Conservation (phyloP, 2,329 filamentous ascomycete genomes). For the Beauveria australis region DNA sequence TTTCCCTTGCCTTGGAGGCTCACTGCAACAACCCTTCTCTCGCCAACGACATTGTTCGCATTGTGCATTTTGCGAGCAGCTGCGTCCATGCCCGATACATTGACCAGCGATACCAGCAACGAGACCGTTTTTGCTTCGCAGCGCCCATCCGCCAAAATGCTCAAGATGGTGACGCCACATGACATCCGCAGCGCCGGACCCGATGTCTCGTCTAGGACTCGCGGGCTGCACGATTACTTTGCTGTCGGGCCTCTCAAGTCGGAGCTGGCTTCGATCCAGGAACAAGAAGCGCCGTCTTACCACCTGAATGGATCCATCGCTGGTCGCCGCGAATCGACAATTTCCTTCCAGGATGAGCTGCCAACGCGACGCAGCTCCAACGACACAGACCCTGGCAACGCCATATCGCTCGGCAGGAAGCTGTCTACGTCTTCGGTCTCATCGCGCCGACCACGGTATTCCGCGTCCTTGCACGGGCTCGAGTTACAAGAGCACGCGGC, state of each 20-base stretch:
- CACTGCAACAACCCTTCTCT: neutral
- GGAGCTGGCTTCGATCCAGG: constrained; percentile 9
- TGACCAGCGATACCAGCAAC: constrained; percentile 11
- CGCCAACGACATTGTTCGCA: neutral
- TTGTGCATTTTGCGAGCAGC: neutral
- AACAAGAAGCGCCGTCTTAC: constrained; percentile 14
- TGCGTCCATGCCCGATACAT: neutral
- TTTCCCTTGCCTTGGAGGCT: neutral
- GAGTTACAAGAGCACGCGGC: constrained; percentile 36
- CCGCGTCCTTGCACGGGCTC: constrained; percentile 38
- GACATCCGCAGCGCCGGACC: constrained; percentile 29
- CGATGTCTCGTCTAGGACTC: constrained; percentile 35
- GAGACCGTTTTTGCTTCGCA: neutral
- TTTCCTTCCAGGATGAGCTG: constrained; percentile 28
- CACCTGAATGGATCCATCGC: neutral
- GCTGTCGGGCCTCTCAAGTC: constrained; percentile 11
- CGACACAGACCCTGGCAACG: constrained; percentile 19
- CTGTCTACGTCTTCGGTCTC: constrained; percentile 40
- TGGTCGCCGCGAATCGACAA: constrained; percentile 23
- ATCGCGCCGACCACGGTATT: constrained; percentile 36
- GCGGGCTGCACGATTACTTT: constrained; percentile 21
- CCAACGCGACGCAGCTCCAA: constrained; percentile 19
- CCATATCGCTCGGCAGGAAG: constrained; percentile 30
- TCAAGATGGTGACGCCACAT: constrained; percentile 16
- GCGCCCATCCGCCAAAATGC: constrained; percentile 17